Evolutionary conservation across 352 stramenopile species (phyloP).

Genomic region (Globisporangium splendens): DNA sequence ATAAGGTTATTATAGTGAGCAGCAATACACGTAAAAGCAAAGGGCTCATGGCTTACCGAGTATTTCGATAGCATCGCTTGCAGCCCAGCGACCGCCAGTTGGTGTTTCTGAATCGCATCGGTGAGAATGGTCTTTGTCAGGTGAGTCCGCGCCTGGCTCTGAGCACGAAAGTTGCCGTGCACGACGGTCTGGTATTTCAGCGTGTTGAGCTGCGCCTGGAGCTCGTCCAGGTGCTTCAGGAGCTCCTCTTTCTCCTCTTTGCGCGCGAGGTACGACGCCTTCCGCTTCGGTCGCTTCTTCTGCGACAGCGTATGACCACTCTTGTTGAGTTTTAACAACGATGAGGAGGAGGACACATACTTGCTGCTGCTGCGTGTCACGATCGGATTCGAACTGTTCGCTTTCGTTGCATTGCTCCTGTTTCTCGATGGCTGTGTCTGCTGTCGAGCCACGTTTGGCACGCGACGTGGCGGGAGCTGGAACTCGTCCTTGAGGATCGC

Average conservation of each 20-base stretch:
- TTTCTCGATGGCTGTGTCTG: background rate
- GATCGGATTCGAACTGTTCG: background rate
- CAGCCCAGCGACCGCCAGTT: slow-evolving; percentile 9
- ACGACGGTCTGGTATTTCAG: slow-evolving; percentile 17
- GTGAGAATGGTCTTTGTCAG: slow-evolving; percentile 8
- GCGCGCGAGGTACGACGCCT: slow-evolving; percentile 8
- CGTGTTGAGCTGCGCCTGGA: slow-evolving; percentile 24
- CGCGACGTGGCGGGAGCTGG: background rate
- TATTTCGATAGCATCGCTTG: slow-evolving; percentile 18
- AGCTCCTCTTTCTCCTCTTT: slow-evolving; percentile 34
- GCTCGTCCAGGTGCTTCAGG: slow-evolving; percentile 25
- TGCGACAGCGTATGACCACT: slow-evolving; percentile 1
- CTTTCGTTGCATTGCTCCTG: background rate
- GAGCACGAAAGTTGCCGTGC: slow-evolving; percentile 3
- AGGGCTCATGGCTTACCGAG: slow-evolving; percentile 11
- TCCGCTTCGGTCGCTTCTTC: slow-evolving; percentile 13
- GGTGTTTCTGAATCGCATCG: slow-evolving; percentile 12
- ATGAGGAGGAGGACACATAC: too few species aligned
- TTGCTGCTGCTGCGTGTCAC: background rate
- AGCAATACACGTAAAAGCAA: too few species aligned
- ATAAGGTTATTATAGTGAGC: too few species aligned
- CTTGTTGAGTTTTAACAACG: background rate
- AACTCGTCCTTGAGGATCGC: slow-evolving; percentile 11
- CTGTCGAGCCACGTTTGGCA: background rate
- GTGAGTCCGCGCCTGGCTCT: slow-evolving; percentile 11